Percentiles rank a stretch among this genome's conserved stretches.
These are phyloP conservation scores for Saccharomyces hybrid DNA, from an alignment of 1,139 yeast genomes.

Conservation along the genomic window DNA sequence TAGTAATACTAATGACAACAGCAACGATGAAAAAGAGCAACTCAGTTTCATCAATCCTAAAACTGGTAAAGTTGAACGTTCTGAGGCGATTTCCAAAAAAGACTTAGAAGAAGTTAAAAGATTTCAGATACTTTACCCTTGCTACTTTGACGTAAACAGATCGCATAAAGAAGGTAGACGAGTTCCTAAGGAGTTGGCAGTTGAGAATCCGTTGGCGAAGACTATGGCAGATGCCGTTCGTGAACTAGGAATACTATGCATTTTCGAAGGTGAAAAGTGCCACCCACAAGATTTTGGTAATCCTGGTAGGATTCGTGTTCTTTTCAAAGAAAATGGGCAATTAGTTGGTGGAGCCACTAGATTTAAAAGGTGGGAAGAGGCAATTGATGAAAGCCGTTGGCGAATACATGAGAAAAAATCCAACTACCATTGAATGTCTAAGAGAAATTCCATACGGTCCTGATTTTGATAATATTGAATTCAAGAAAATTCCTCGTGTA, in stretches of 20 bases:
- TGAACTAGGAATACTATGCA: constrained; percentile 32
- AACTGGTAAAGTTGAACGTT: constrained; percentile 21
- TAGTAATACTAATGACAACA: not conserved
- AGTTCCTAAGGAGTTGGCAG: constrained; percentile 59
- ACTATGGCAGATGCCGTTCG: constrained; percentile 61
- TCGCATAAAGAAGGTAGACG: constrained; percentile 79
- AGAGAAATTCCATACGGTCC: constrained; percentile 50
- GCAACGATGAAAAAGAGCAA: constrained; percentile 11
- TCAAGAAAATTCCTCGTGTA: constrained; percentile 65
- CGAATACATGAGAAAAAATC: constrained; percentile 55
- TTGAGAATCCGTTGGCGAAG: constrained; percentile 79
- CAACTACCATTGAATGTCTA: constrained; percentile 61
- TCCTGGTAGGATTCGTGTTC: constrained; percentile 85
- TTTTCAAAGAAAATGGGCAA: constrained; percentile 46
- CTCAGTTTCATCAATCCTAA: constrained; percentile 25
- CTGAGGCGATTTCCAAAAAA: constrained; percentile 28
- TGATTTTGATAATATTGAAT: constrained; percentile 41
- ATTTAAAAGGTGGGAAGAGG: constrained; percentile 51
- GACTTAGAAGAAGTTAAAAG: constrained; percentile 48
- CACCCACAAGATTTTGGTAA: constrained; percentile 98
- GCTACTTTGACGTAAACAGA: constrained; percentile 78
- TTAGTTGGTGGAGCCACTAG: constrained; percentile 28
- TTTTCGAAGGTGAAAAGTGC: constrained; percentile 70
- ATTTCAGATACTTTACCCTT: constrained; percentile 77
- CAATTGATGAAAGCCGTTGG: constrained; percentile 56